Evolutionary conservation across 2,329 filamentous ascomycete genomes (phyloP).

Genomic region (Botrytis sinoallii): DNA sequence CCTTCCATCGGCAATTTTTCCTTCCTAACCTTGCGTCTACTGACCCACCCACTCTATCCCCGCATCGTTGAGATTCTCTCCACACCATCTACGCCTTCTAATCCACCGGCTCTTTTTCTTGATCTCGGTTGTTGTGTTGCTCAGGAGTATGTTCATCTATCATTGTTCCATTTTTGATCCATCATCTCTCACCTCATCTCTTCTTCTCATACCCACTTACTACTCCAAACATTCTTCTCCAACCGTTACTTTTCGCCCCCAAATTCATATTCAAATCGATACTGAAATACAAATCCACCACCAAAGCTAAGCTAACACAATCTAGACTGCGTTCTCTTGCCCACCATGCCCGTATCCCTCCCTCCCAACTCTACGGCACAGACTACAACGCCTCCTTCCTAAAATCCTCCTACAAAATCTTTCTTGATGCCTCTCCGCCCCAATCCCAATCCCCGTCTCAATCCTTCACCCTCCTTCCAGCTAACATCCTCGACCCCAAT

Average conservation of each 20-base stretch:
- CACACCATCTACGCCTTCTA: not conserved
- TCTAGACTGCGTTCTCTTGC: slow-evolving; percentile 38
- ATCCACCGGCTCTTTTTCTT: slow-evolving; percentile 30
- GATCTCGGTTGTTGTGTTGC: slow-evolving; percentile 43
- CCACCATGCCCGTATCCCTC: slow-evolving; percentile 38
- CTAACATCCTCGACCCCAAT: slow-evolving; percentile 17
- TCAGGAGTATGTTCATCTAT: slow-evolving; percentile 33
- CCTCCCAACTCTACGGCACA: slow-evolving; percentile 36
- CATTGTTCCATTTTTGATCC: not conserved
- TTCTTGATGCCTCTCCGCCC: slow-evolving; percentile 35
- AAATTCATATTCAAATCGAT: not conserved
- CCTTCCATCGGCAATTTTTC: slow-evolving; percentile 31
- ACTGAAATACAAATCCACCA: not conserved
- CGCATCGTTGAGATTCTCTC: slow-evolving; percentile 16
- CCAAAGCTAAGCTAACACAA: not conserved
- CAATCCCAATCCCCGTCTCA: not conserved
- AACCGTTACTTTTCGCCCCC: not conserved
- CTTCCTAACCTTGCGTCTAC: slow-evolving; percentile 16
- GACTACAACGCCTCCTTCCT: slow-evolving; percentile 38
- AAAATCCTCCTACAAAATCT: slow-evolving; percentile 40
- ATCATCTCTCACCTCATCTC: not conserved
- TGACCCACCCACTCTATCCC: slow-evolving; percentile 20
- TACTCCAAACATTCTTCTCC: not conserved
- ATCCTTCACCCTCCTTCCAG: slow-evolving; percentile 12
- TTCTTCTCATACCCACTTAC: not conserved